Percentiles rank a stretch among this genome's conserved stretches.
These are phyloP conservation scores for Trypanosoma cruzi DNA, from an alignment of 208 protist genomes.

Conservation along the genomic window DNA sequence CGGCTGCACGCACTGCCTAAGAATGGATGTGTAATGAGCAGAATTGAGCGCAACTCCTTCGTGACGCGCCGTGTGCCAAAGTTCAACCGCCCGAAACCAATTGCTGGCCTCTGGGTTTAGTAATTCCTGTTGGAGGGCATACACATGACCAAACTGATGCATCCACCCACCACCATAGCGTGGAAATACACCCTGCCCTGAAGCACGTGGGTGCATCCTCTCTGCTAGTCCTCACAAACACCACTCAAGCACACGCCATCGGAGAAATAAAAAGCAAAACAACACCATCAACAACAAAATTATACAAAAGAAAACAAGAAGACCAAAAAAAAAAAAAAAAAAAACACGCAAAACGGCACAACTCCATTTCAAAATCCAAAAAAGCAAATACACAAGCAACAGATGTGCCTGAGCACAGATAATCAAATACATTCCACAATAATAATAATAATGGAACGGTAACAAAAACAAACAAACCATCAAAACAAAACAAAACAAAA, in stretches of 20 bases:
- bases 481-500: not conserved
- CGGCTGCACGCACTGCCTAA: constrained; percentile 77
- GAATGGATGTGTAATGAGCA: constrained; percentile 70
- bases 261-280: too few relatives aligned
- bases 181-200: constrained; percentile 68
- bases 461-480: not conserved
- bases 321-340: too few relatives aligned
- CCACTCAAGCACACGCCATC: not conserved
- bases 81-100: constrained; percentile 83
- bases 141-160: constrained; percentile 92
- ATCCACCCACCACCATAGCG: constrained; percentile 90
- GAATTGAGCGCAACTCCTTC: constrained; percentile 82
- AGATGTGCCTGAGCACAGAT: not conserved
- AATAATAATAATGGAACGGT: not conserved
- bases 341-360: not conserved
- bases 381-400: not conserved
- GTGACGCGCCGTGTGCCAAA: constrained; percentile 83
- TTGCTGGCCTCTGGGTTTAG: constrained; percentile 64
- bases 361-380: not conserved
- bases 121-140: constrained; percentile 86
- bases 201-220: constrained; percentile 54
- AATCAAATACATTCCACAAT: too few relatives aligned
- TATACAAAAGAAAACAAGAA: too few relatives aligned
- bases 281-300: too few relatives aligned
- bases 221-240: not conserved